Percentiles rank a stretch among this genome's conserved stretches.
Evolutionary conservation across 73 alveolate species (phyloP).

Genomic region (Breviolum minutum): DNA sequence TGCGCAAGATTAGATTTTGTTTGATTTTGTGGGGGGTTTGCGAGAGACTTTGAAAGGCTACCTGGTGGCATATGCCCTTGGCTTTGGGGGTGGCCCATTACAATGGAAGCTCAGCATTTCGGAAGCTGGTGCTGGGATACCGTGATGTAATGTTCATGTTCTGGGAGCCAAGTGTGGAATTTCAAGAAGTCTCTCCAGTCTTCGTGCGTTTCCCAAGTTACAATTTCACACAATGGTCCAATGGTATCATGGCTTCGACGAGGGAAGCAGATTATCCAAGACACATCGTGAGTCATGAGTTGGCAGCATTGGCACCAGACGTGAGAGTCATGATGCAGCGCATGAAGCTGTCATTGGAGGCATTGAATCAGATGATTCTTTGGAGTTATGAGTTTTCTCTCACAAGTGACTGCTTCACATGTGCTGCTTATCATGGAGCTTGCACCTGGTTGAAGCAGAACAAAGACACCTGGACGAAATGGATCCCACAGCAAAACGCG

Average conservation of each 20-base stretch:
- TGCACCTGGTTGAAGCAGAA: neutral
- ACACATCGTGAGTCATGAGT: neutral
- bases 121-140: neutral
- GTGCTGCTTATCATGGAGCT: neutral
- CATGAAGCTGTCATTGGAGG: neutral
- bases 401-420: neutral
- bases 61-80: slow-evolving; percentile 47
- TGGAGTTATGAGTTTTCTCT: neutral
- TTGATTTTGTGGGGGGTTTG: neutral
- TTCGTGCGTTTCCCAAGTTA: neutral
- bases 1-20: no score
- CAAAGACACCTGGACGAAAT: neutral
- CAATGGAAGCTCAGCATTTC: neutral
- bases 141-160: slow-evolving; percentile 17
- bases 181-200: neutral
- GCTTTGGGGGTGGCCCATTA: slow-evolving; percentile 37
- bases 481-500: neutral
- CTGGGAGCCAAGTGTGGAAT: slow-evolving; percentile 33
- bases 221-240: slow-evolving; percentile 2
- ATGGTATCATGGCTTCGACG: slow-evolving; percentile 28
- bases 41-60: neutral
- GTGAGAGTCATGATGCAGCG: slow-evolving; percentile 28
- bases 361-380: neutral
- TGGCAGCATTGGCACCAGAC: slow-evolving; percentile 1
- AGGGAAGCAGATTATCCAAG: neutral